phyloP scores from a whole-genome alignment of 345 rosid species.

The Triadica sebifera region DNA sequence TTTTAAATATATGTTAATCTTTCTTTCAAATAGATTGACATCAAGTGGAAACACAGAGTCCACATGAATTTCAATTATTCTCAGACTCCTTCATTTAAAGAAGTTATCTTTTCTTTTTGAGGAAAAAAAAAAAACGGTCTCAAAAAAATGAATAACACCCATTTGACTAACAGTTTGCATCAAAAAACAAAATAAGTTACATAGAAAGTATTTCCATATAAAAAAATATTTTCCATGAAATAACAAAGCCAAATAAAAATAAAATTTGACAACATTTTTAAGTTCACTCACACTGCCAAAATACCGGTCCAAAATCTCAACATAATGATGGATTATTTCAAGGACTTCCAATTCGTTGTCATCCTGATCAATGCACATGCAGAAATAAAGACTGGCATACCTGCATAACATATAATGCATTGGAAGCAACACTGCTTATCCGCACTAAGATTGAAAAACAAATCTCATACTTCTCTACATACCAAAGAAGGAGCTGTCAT shows the following conservation, averaged over 20 bases:
- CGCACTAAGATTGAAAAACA: neutral
- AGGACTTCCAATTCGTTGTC: conserved; percentile 90
- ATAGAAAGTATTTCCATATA: neutral
- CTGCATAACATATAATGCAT: conserved; percentile 35
- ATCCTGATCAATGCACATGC: conserved; percentile 92
- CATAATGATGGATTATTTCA: conserved; percentile 90
- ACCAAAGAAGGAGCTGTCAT: neutral
- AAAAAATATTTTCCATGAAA: neutral
- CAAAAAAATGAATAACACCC: neutral
- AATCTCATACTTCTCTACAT: neutral
- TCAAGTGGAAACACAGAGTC: neutral
- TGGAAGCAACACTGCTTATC: neutral
- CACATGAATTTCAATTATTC: neutral
- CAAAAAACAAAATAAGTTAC: neutral
- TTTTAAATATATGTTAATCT: neutral
- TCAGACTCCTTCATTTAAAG: neutral
- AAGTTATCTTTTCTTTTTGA: too few relatives aligned
- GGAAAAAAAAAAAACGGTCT: neutral
- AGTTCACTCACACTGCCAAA: conserved; percentile 86
- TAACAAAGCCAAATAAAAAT: neutral
- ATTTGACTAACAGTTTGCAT: neutral
- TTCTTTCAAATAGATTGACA: neutral
- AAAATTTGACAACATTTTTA: neutral
- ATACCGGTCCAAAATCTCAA: conserved; percentile 90
- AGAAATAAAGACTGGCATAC: conserved; percentile 96